Base-by-base conservation (phyloP, 78 protist genomes). In the Capsaspora owczarzaki region DNA sequence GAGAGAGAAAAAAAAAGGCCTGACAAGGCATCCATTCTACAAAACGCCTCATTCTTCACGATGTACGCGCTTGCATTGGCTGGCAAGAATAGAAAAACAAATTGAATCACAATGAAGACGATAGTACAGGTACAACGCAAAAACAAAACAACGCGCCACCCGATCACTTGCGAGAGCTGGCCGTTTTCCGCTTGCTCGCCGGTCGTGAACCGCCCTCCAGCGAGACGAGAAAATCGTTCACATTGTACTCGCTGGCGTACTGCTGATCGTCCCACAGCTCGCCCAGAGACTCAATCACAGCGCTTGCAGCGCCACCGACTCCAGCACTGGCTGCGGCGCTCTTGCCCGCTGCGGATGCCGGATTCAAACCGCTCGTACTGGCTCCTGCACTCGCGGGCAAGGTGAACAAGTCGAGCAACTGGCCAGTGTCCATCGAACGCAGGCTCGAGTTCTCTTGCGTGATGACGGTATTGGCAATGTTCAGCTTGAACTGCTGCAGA, bases 401-500 rank as follows among this genome's bases (percentile, higher is more conserved):
- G 8, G 10, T 10, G 78, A 90, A 79, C n/a, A 92, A 71, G 61
- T 85, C 90, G 19, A 92, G 76, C 51, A 92, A 70, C 63, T 76
- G 82, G 33, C n/a, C 22, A 1, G 93, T 87, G 44, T 61, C 82
- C 93, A 93, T 89, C 76, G 93, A 53, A 40, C 71, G 74, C 35
- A 92, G 43, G 27, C 71, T 20, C 27, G 87, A 49, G 74, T 92
- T 95, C 33, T 93, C 95, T 19, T n/a, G 66, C n/a, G 74, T 88
- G 77, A 93, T 82, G 76, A 95, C 86, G 37, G 94, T 31, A 68
- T 85, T 82, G 44, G 96, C 95, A 25, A 95, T 78, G 86, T 79
- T 78, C 43, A 72, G 44, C 89, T 95, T 95, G 92, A 95, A 95
- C 56, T 41, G 49, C 43, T 94, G 97, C 22, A 94, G 88, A 44